These are phyloP conservation scores for Backusella liffmaniae DNA, from an alignment of 192 early-diverging fungal species.

Conservation along the genomic window DNA sequence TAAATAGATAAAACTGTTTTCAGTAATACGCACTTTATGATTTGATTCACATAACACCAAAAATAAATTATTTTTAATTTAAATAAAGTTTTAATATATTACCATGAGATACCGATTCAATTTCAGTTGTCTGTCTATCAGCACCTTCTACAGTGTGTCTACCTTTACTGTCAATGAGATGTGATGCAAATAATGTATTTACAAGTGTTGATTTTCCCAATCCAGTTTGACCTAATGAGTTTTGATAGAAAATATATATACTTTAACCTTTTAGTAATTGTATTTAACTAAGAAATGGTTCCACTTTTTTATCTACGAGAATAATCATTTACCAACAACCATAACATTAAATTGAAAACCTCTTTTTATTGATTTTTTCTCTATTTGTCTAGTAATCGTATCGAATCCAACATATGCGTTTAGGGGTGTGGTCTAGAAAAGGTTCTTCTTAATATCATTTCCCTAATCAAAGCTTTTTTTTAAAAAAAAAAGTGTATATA, in stretches of 20 bases:
- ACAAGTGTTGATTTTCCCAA: conserved; percentile 98
- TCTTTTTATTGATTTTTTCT: conserved; percentile 95
- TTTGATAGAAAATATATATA: conserved; percentile 13
- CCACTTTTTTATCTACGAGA: neutral
- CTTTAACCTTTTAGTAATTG: neutral
- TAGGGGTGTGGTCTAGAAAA: conserved; percentile 42
- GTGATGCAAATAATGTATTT: conserved; percentile 97
- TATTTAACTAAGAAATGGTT: neutral
- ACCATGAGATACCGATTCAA: conserved; percentile 90
- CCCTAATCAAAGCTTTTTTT: neutral
- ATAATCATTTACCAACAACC: conserved; percentile 78
- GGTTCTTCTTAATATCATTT: neutral
- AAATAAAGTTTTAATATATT: conserved; percentile 24
- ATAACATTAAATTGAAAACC: conserved; percentile 99
- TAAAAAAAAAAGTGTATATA: neutral
- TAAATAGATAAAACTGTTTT: conserved; percentile 29
- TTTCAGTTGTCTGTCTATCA: conserved; percentile 92
- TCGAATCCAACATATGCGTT: conserved; percentile 98
- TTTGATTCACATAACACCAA: neutral
- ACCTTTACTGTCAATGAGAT: conserved; percentile 91
- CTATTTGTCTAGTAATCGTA: conserved; percentile 95
- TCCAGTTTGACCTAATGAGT: conserved; percentile 80
- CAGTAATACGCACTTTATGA: neutral
- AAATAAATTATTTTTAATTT: neutral
- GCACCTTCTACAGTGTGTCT: conserved; percentile 79